phyloP scores from a whole-genome alignment of 1,284 basidiomycete species.

The Ceratobasidium sp. region DNA sequence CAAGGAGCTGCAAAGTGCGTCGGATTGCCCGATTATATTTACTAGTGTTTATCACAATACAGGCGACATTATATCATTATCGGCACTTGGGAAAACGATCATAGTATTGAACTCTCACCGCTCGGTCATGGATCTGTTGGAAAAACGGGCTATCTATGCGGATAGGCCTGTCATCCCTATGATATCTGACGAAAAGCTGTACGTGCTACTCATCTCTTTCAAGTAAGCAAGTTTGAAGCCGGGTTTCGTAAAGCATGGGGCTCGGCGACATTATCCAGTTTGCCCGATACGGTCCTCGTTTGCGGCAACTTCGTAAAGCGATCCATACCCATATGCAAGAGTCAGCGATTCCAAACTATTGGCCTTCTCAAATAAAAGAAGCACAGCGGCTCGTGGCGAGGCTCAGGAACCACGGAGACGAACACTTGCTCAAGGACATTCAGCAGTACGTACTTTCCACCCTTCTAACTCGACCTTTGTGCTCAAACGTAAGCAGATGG shows the following conservation, averaged over 20 bases:
- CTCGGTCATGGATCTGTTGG: slow-evolving; percentile 56
- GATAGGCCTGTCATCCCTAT: slow-evolving; percentile 49
- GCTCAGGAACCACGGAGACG: not conserved
- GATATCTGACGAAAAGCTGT: slow-evolving; percentile 6
- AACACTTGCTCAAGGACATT: not conserved
- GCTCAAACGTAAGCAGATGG: not conserved
- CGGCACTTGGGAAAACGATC: slow-evolving; percentile 57
- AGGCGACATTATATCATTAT: slow-evolving; percentile 58
- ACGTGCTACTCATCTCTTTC: not conserved
- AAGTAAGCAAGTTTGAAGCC: not conserved
- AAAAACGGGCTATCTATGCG: slow-evolving; percentile 57
- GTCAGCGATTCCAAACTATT: slow-evolving; percentile 8
- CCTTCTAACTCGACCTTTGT: not conserved
- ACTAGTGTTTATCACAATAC: not conserved
- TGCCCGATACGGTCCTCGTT: slow-evolving; percentile 10
- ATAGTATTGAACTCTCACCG: slow-evolving; percentile 57
- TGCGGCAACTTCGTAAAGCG: slow-evolving; percentile 11
- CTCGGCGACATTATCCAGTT: slow-evolving; percentile 4
- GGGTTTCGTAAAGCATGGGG: not conserved
- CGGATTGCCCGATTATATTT: not conserved
- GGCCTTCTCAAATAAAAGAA: slow-evolving; percentile 4
- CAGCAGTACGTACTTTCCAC: slow-evolving; percentile 1
- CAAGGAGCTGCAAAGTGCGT: not conserved
- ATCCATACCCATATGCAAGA: slow-evolving; percentile 29
- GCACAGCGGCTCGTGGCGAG: slow-evolving; percentile 12